Conservation (phyloP, 768 basidiomycete species). For the Boletus reticulatus region DNA sequence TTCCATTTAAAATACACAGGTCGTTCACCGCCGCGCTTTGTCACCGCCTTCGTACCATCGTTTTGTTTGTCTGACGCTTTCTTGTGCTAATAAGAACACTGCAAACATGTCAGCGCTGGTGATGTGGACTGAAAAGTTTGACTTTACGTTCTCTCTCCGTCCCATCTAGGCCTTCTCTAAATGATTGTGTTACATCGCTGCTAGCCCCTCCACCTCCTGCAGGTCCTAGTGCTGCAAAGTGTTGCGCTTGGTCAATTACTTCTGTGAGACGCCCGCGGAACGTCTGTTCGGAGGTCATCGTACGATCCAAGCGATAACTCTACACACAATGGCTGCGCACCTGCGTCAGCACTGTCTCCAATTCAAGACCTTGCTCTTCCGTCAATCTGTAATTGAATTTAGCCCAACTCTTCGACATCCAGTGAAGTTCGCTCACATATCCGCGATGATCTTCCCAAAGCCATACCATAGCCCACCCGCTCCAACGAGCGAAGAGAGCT, state of each 20-base stretch:
- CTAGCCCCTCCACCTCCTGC: slow-evolving; percentile 51
- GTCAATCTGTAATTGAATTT: slow-evolving; percentile 52
- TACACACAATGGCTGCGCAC: slow-evolving; percentile 34
- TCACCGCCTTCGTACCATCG: slow-evolving; percentile 81
- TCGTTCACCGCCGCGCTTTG: slow-evolving; percentile 44
- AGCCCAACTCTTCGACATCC: background rate
- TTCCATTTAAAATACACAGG: background rate
- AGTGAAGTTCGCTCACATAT: slow-evolving; percentile 52
- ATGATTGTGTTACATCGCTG: slow-evolving; percentile 65
- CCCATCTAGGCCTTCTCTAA: slow-evolving; percentile 89
- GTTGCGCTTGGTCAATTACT: slow-evolving; percentile 83
- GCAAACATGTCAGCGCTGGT: slow-evolving; percentile 7
- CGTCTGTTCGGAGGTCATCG: slow-evolving; percentile 44
- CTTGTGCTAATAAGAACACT: slow-evolving; percentile 89
- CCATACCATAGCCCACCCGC: slow-evolving; percentile 91
- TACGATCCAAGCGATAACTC: background rate
- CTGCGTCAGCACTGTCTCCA: slow-evolving; percentile 70
- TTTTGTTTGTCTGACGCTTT: slow-evolving; percentile 74
- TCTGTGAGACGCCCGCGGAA: slow-evolving; percentile 77
- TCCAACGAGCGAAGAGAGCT: slow-evolving; percentile 79
- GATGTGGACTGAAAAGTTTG: background rate
- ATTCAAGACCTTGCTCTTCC: slow-evolving; percentile 67
- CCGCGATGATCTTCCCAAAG: slow-evolving; percentile 83
- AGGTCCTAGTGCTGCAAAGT: slow-evolving; percentile 72
- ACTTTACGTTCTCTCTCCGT: slow-evolving; percentile 88